Evolutionary conservation across 2,329 filamentous ascomycete species (phyloP).

Genomic region (Pseudogymnoascus sp.): DNA sequence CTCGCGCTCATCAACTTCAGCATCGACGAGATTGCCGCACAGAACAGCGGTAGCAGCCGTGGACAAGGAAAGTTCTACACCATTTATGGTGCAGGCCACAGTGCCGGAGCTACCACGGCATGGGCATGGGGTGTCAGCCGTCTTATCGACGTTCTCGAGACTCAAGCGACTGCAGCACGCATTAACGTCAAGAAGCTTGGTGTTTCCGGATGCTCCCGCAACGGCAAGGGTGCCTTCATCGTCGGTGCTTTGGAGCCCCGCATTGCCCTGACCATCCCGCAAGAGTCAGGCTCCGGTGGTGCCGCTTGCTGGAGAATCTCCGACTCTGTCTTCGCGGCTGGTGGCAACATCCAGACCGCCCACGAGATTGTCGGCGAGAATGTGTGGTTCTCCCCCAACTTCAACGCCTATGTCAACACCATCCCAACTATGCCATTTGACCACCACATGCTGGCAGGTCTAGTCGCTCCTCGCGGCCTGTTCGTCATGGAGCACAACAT

Average conservation of each 20-base stretch:
- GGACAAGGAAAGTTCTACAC: constrained; percentile 54
- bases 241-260: constrained; percentile 52
- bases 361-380: constrained; percentile 54
- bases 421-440: constrained; percentile 46
- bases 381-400: constrained; percentile 54
- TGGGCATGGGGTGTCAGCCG: constrained; percentile 59
- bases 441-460: constrained; percentile 51
- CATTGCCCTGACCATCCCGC: constrained; percentile 54
- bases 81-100: constrained; percentile 49
- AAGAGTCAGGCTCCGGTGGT: constrained; percentile 56
- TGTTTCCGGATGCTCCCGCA: constrained; percentile 58
- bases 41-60: constrained; percentile 40
- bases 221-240: constrained; percentile 59
- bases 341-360: constrained; percentile 54
- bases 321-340: constrained; percentile 41
- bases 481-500: constrained; percentile 49
- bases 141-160: constrained; percentile 53
- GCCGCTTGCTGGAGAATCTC: constrained; percentile 55
- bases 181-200: constrained; percentile 47
- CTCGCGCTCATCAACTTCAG: constrained; percentile 52
- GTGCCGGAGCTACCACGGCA: constrained; percentile 51
- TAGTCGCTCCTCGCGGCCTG: constrained; percentile 50
- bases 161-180: constrained; percentile 32
- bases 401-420: constrained; percentile 45
- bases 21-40: constrained; percentile 51